Conservation (phyloP, 257 asterid genomes). For the Solanum appendiculatum region DNA sequence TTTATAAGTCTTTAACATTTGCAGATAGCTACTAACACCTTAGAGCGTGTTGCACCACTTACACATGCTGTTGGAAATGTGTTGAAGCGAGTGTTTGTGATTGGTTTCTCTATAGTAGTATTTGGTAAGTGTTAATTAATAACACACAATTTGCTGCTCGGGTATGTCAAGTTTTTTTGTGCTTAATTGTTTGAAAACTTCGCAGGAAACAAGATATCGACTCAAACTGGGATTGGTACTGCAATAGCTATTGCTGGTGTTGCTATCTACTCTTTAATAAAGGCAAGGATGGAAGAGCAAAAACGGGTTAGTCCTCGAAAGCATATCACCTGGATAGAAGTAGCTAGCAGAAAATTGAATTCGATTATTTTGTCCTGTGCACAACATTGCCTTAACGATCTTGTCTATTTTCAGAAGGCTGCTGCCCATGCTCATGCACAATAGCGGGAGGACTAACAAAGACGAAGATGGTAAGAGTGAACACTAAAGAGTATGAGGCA, state of each 20-base stretch:
- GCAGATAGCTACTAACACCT: constrained; percentile 96
- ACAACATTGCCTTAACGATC: background rate
- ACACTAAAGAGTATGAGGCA: background rate
- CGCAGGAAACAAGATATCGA: constrained; percentile 85
- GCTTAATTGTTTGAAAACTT: background rate
- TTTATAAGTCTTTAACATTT: background rate
- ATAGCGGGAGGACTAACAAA: background rate
- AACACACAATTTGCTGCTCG: background rate
- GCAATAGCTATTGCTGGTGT: constrained; percentile 91
- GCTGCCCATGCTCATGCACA: background rate
- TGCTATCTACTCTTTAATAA: constrained; percentile 81
- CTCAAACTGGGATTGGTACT: constrained; percentile 96
- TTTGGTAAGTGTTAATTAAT: constrained; percentile 40
- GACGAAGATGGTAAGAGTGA: background rate
- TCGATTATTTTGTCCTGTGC: background rate
- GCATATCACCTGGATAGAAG: background rate
- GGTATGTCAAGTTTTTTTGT: background rate
- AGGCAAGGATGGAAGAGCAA: constrained; percentile 95
- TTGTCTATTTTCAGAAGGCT: background rate
- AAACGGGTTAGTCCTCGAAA: constrained; percentile 60
- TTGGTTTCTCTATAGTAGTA: constrained; percentile 83
- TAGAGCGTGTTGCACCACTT: constrained; percentile 97
- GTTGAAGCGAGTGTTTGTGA: constrained; percentile 93
- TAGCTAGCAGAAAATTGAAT: background rate
- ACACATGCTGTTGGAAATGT: constrained; percentile 99